A percentile compares a stretch with the other conserved stretches of the same genome.
Evolutionary conservation across 2,329 filamentous ascomycete genomes (phyloP).

Genomic region (Nannizzia gypsea): DNA sequence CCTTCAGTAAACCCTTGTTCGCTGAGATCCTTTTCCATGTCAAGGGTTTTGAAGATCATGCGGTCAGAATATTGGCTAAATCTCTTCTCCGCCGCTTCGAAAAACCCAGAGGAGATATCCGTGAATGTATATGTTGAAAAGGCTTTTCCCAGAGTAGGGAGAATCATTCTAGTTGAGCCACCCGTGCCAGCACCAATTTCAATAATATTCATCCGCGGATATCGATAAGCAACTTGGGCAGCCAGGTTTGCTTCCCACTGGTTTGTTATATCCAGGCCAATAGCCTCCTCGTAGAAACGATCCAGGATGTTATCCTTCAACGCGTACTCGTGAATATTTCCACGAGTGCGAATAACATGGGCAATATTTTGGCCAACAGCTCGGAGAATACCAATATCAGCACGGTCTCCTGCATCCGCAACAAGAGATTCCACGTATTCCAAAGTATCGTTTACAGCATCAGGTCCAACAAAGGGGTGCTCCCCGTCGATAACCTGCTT

Average conservation of each 20-base stretch:
- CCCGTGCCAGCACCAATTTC: constrained; percentile 37
- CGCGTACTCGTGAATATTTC: constrained; percentile 23
- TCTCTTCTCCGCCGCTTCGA: constrained; percentile 25
- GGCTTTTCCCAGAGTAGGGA: constrained; percentile 21
- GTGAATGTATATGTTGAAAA: constrained; percentile 38
- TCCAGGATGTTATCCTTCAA: constrained; percentile 8
- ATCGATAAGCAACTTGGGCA: constrained; percentile 28
- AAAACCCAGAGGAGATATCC: constrained; percentile 34
- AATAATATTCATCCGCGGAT: constrained; percentile 35
- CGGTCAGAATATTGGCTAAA: constrained; percentile 20
- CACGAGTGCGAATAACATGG: constrained; percentile 22
- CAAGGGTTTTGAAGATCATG: constrained; percentile 25
- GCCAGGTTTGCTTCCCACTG: constrained; percentile 20
- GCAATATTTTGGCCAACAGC: constrained; percentile 22
- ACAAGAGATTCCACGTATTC: not conserved
- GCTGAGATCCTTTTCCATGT: constrained; percentile 13
- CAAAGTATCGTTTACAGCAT: not conserved
- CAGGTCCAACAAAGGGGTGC: not conserved
- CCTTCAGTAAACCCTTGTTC: constrained; percentile 15
- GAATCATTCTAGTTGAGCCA: constrained; percentile 28
- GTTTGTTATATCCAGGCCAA: constrained; percentile 13
- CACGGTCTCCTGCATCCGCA: not conserved
- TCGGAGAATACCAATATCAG: constrained; percentile 1
- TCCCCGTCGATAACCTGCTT: not conserved
- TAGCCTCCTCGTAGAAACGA: constrained; percentile 10